phyloP scores from a whole-genome alignment of 441 rosid species.

The Manihot esculenta region DNA sequence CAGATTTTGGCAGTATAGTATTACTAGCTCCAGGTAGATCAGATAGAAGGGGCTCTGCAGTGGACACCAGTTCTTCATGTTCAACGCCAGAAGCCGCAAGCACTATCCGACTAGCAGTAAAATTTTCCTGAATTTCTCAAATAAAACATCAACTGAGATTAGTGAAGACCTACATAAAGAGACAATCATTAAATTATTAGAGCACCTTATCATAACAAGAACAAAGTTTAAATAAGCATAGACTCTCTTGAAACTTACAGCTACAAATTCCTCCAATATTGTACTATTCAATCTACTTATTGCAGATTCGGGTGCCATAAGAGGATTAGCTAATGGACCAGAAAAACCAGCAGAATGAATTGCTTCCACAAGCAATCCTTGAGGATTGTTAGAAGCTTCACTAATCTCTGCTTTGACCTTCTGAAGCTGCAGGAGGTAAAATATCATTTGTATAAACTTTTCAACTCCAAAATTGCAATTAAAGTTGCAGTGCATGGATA shows the following conservation, averaged over 20 bases:
- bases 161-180: not conserved
- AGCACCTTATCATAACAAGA: not conserved
- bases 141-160: constrained; percentile 16
- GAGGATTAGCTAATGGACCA: constrained; percentile 80
- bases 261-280: constrained; percentile 66
- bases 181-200: not conserved
- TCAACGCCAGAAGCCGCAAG: constrained; percentile 86
- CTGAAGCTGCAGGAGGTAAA: constrained; percentile 39
- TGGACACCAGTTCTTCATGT: constrained; percentile 58
- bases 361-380: constrained; percentile 73
- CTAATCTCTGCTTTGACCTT: constrained; percentile 62
- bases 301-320: constrained; percentile 66
- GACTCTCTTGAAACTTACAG: constrained; percentile 46
- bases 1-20: constrained; percentile 53
- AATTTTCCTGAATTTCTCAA: constrained; percentile 63
- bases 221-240: not conserved
- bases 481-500: not conserved
- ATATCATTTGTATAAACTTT: not conserved
- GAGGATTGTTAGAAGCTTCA: constrained; percentile 66
- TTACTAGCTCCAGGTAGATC: constrained; percentile 52
- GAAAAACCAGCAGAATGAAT: constrained; percentile 77
- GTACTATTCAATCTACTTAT: constrained; percentile 49
- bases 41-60: constrained; percentile 79
- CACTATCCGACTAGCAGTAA: constrained; percentile 76
- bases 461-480: not conserved